Evolutionary conservation across 164 flowering plant species (phyloP), one percentile per base, ranked within the genome.

Genomic region (Euptelea pleiosperma): DNA sequence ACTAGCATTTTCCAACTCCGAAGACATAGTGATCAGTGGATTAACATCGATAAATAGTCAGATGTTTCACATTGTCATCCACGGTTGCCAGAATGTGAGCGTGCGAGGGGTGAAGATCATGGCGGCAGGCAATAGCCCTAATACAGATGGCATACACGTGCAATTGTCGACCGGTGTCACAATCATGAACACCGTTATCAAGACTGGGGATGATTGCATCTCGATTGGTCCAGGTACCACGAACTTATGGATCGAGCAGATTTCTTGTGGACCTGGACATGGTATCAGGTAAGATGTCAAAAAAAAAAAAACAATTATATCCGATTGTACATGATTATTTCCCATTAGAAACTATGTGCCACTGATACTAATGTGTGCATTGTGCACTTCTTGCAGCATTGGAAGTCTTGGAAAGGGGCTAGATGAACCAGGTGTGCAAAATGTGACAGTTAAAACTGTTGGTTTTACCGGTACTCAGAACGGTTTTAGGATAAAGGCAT

Each of bases 71-170:
- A 63, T 84, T 3, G 79, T 75, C 8, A 45, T 82, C 58, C 64
- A 82, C 48, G 65, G 61, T 1, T 75, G 86, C 65, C 21, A 61
- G 8, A 76, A 77, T 24, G 80, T 75, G 45, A 73, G 47, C 4
- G 3, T 86, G 6, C 62, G 62, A 57, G 77, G 73, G 0, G 76
- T 81, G 40, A 73, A 52, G 52, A 64, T 82, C 15, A 29, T 56
- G 0, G 90, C 93, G 3, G 35, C 91, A 1, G 83, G 64, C 0
- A 30, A 63, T 55, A 86, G 93, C 71, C 93, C 93, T 3, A 86
- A 86, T 72, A 86, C 93, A 12, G 90, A 86, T 19, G 93, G 90
- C 4, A 81, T 86, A 34, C 90, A 84, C 45, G 71, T 84, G 0
- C 70, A 74, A 34, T 7, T 16, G 4, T 81, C 93, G 0, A 50